Conservation (phyloP, 2,329 filamentous ascomycete species). For the Alternaria triticina region DNA sequence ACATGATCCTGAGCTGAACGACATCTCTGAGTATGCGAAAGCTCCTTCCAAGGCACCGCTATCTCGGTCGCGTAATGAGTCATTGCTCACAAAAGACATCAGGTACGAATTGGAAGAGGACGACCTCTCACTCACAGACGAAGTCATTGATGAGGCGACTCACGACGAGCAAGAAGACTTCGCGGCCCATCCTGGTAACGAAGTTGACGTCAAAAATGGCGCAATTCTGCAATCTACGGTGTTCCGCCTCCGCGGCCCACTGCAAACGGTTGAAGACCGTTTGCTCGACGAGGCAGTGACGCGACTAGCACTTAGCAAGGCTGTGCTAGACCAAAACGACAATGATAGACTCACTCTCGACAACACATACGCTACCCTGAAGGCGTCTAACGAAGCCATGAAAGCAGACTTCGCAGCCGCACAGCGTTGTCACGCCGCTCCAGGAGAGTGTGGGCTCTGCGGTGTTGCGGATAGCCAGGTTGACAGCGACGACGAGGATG, state of each 20-base stretch:
- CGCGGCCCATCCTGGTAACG: slow-evolving; percentile 2
- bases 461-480: slow-evolving; percentile 8
- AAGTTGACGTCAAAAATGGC: not conserved
- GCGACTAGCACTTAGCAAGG: slow-evolving; percentile 2
- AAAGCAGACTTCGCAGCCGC: slow-evolving; percentile 11
- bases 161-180: not conserved
- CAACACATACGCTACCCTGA: slow-evolving; percentile 7
- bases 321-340: slow-evolving; percentile 4
- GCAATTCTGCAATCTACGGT: not conserved
- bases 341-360: slow-evolving; percentile 17
- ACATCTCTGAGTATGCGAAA: slow-evolving; percentile 25
- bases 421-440: not conserved
- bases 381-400: slow-evolving; percentile 14
- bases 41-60: not conserved
- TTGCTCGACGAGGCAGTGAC: slow-evolving; percentile 28
- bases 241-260: slow-evolving; percentile 20
- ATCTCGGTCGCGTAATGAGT: slow-evolving; percentile 5
- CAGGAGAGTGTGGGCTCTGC: not conserved
- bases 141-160: not conserved
- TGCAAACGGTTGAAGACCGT: slow-evolving; percentile 29
- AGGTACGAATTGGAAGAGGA: slow-evolving; percentile 15
- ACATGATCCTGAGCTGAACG: slow-evolving; percentile 19
- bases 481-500: slow-evolving; percentile 14
- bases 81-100: not conserved
- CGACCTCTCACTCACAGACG: slow-evolving; percentile 20